Percentiles rank a stretch among this genome's conserved stretches.
These are phyloP conservation scores for Rhododendron vialii DNA, from an alignment of 148 eudicot species.

Conservation along the genomic window DNA sequence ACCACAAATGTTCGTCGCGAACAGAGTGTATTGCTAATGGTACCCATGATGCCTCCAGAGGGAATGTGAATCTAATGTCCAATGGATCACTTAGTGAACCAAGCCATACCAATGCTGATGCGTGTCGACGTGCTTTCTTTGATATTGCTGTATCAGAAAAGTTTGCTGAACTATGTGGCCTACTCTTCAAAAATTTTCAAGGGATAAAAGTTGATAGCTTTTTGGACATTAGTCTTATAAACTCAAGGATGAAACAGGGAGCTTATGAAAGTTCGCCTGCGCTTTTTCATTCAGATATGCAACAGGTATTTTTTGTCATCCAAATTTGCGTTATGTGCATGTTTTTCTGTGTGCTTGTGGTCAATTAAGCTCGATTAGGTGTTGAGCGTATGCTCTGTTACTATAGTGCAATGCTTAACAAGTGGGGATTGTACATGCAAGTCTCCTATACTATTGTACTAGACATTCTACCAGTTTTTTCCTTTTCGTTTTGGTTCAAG, in stretches of 20 bases:
- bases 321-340: neutral
- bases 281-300: constrained; percentile 69
- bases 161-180: constrained; percentile 56
- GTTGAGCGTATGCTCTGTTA: neutral
- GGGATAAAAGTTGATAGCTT: constrained; percentile 56
- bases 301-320: constrained; percentile 42
- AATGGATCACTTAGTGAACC: constrained; percentile 41
- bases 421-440: neutral
- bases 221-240: constrained; percentile 43
- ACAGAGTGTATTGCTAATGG: constrained; percentile 20
- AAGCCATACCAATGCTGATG: constrained; percentile 34
- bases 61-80: constrained; percentile 24
- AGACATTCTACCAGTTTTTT: neutral
- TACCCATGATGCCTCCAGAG: constrained; percentile 23
- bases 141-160: constrained; percentile 60
- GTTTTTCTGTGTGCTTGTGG: neutral
- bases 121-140: constrained; percentile 43
- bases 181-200: constrained; percentile 57
- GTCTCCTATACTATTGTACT: neutral
- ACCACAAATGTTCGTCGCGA: constrained; percentile 22
- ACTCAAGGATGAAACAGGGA: constrained; percentile 64
- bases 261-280: constrained; percentile 60
- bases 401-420: neutral
- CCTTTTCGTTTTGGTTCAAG: neutral
- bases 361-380: neutral